Evolutionary conservation across 306 rosid species (phyloP), one percentile per base, ranked within the genome.

Genomic region (Begonia loranthoides): DNA sequence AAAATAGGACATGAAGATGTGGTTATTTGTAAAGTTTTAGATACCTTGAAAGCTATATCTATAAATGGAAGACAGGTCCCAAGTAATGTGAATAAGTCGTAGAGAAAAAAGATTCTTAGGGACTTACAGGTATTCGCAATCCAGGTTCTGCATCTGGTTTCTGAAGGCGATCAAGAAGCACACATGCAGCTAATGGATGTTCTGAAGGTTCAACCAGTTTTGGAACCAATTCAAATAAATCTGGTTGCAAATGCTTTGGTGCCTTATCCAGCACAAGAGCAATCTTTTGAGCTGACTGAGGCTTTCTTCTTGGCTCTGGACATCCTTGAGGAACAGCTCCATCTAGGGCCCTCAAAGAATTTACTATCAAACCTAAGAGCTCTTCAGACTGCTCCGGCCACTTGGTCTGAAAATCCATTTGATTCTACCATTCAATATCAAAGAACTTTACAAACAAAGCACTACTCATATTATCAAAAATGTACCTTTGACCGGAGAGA

Each of bases 301-400:
- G 96, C 61, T 94, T 75, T 24, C 93, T 78, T 71, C 96, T 82
- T 64, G 99, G 99, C 69, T 92, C 96, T 1, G 94, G 94, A 73
- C 94, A 86, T 58, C 94, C 93, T 75, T 84, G 84, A 4, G 96
- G 87, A 65, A 83, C 96, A 67, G 89, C 93, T 66, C 96, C 94
- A 69, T 86, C 96, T 65, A 92, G 73, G 62, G 96, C 87, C 73
- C 94, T 86, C 65, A 92, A 69, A 10, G 99, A 92, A 59, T 92
- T 92, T 56, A 92, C 93, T 70, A 92, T 92, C 80, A 92, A 75
- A 45, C 99, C 96, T 60, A 92, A 66, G 57, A 92, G 94, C 84
- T 92, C 99, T 82, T 92, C 99, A 44, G 99, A 92, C 65, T 86
- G 99, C 70, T 86, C 96, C 34, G 94, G 99, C 94, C 99, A 92